Evolutionary conservation across 1,139 yeast genomes (phyloP).

Genomic region (Hemisphaericaspora xylanilytica): DNA sequence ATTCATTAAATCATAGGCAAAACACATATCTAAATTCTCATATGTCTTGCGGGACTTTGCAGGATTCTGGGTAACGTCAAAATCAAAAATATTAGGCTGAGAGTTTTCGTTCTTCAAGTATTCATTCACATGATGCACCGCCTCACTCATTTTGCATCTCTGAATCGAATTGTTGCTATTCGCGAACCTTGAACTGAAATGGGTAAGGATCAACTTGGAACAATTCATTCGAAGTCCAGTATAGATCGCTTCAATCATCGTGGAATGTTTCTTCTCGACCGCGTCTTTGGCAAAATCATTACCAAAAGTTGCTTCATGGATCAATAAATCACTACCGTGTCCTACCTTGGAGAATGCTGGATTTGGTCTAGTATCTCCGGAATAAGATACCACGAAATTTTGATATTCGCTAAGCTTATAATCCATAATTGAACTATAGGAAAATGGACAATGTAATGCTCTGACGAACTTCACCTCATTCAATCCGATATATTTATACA

Average conservation of each 20-base stretch:
- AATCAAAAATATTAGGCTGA: constrained; percentile 27
- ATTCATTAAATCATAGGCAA: constrained; percentile 44
- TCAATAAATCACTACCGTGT: constrained; percentile 63
- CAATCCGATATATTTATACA: constrained; percentile 29
- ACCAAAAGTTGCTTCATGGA: constrained; percentile 93
- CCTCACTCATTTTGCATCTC: constrained; percentile 22
- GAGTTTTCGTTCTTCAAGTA: constrained; percentile 25
- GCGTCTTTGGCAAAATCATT: constrained; percentile 83
- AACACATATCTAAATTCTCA: constrained; percentile 36
- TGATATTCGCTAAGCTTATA: constrained; percentile 32
- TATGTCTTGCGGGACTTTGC: constrained; percentile 16
- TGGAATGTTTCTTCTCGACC: constrained; percentile 77
- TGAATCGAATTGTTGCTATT: constrained; percentile 50
- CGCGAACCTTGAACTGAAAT: constrained; percentile 89
- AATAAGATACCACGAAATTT: constrained; percentile 72
- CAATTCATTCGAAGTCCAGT: constrained; percentile 74
- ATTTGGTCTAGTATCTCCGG: constrained; percentile 95
- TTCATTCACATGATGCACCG: constrained; percentile 23
- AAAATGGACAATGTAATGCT: constrained; percentile 82
- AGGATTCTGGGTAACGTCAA: constrained; percentile 12
- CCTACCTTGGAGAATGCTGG: constrained; percentile 62
- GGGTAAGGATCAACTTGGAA: constrained; percentile 72
- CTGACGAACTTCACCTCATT: constrained; percentile 54
- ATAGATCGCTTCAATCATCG: constrained; percentile 80
- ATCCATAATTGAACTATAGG: constrained; percentile 68